Percentiles rank a stretch among this genome's conserved stretches.
Evolutionary conservation across 2,329 filamentous ascomycete genomes (phyloP).

Genomic region (Alternaria metachromatica): DNA sequence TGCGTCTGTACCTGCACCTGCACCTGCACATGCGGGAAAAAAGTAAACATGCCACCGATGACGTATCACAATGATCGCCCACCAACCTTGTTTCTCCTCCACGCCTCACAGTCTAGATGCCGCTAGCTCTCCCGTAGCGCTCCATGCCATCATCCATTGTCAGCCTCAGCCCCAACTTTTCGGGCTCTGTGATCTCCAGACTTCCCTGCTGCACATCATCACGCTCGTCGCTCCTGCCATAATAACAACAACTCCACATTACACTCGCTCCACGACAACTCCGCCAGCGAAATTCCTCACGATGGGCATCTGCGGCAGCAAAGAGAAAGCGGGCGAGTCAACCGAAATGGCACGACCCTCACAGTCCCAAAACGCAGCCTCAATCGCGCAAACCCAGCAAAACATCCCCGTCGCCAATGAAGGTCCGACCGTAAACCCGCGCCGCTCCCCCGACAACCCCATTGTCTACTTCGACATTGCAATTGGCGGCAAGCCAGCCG

Average conservation of each 20-base stretch:
- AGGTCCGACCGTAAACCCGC: constrained; percentile 6
- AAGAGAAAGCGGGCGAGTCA: constrained; percentile 8
- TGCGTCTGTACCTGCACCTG: background rate
- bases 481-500: constrained; percentile 57
- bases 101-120: background rate
- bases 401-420: background rate
- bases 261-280: background rate
- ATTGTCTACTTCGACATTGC: constrained; percentile 25
- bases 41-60: background rate
- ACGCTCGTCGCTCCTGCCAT: background rate
- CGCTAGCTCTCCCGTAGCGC: constrained; percentile 5
- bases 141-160: background rate
- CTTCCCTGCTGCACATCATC: background rate
- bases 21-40: background rate
- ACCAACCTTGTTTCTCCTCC: background rate
- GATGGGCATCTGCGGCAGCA: constrained; percentile 22
- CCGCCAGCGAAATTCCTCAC: background rate
- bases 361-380: background rate
- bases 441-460: constrained; percentile 19
- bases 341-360: constrained; percentile 15
- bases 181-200: background rate
- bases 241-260: background rate
- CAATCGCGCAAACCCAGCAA: background rate
- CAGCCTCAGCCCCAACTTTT: constrained; percentile 1
- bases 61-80: background rate